Percentiles rank a stretch among this genome's conserved stretches.
These are phyloP conservation scores for Thielaviopsis euricoi DNA, from an alignment of 2,329 filamentous ascomycete species.

Conservation along the genomic window DNA sequence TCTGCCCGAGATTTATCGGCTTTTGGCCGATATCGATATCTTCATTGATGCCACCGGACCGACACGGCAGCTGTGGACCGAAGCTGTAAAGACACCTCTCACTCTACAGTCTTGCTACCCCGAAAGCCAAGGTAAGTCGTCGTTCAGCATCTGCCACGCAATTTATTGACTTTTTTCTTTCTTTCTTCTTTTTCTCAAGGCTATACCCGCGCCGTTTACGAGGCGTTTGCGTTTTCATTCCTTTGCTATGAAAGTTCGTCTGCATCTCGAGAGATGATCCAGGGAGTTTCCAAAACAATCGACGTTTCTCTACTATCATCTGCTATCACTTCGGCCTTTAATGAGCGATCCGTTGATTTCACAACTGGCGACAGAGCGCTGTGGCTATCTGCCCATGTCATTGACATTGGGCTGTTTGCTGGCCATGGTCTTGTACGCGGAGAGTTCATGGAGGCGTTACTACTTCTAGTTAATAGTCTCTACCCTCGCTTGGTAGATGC, in stretches of 20 bases:
- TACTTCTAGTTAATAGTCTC: neutral
- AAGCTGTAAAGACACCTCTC: neutral
- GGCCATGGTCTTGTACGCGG: neutral
- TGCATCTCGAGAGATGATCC: neutral
- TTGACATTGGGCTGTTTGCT: slow-evolving; percentile 33
- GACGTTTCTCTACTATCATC: slow-evolving; percentile 20
- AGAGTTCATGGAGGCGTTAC: neutral
- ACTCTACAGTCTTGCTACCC: neutral
- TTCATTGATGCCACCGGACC: neutral
- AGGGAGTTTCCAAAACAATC: neutral
- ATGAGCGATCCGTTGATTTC: slow-evolving; percentile 14
- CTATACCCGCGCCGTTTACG: slow-evolving; percentile 15
- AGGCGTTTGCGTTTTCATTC: slow-evolving; percentile 23
- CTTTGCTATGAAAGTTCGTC: slow-evolving; percentile 16
- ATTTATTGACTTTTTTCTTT: neutral
- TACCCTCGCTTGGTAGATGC: neutral
- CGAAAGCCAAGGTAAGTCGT: neutral
- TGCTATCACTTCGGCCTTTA: slow-evolving; percentile 24
- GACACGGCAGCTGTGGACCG: neutral
- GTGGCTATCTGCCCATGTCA: slow-evolving; percentile 51
- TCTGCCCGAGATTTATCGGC: neutral
- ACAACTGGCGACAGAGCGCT: slow-evolving; percentile 30
- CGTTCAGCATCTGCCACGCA: neutral
- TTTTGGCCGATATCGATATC: neutral
- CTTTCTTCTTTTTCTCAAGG: neutral